Base-by-base conservation (phyloP, 1,139 yeast species). In the Hyphopichia fennica region DNA sequence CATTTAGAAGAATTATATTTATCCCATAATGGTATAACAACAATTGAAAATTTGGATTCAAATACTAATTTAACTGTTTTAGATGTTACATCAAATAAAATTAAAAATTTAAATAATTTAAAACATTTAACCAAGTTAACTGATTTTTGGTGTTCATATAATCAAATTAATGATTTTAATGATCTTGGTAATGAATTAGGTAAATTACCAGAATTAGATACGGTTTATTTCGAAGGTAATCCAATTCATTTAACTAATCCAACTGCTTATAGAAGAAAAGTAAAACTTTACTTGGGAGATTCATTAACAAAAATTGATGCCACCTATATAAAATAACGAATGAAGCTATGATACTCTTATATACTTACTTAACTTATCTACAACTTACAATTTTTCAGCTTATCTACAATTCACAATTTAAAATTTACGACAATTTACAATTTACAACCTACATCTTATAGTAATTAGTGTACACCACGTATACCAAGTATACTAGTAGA, bases 191-290 rank as follows among this genome's bases (percentile, higher is more conserved):
- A 74, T 33, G 83, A 88, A 58, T 72, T 93, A 45, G 81, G 84
- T 14, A 69, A 69, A 34, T 69, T 89, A 42, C 78, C 81, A 1
- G 73, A 77, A 6, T 70, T 95, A 43, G 96, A 90, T 44, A 89
- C 96, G 0, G 96, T 95, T 6, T 95, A 95, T 58, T 81, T 95
- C 51, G 99, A 95, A 65, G 93, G 95, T n/a, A 93, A 91, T 54
- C 98, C 98, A 1, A 62, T 95, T 14, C 97, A 93, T 57, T 56
- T 69, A 25, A 65, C 78, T 22, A 86, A 86, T 51, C 82, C 83
- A 18, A 83, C 95, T 3, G 84, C 93, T 37, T 95, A 95, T 60
- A 77, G 97, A 56, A 81, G 95, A 57, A 93, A 93, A 60, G 62
- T 95, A 38, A 79, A 79, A 51, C 70, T 93, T 55, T 77, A 85